Percentiles rank a stretch among this genome's conserved stretches.
These are phyloP conservation scores for Biancaea sappan DNA, from an alignment of 306 rosid species.

Conservation along the genomic window DNA sequence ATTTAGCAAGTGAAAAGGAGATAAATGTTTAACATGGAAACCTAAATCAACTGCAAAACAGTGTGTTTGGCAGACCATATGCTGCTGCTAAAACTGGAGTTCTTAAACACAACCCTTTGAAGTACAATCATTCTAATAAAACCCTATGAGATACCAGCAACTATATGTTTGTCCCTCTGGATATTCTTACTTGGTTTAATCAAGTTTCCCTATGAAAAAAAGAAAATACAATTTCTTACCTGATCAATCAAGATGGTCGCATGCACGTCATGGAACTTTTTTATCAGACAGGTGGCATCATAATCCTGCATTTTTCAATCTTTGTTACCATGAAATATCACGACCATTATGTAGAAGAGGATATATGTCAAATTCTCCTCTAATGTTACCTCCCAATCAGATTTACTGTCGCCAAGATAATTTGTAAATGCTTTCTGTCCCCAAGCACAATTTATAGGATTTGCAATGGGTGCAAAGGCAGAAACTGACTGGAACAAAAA, in stretches of 20 bases:
- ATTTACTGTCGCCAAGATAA: slow-evolving; percentile 77
- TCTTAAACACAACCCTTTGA: neutral
- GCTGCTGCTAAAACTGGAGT: neutral
- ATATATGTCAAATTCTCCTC: slow-evolving; percentile 10
- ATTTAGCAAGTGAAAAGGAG: neutral
- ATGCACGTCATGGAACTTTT: slow-evolving; percentile 54
- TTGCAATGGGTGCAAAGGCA: slow-evolving; percentile 81
- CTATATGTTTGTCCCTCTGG: neutral
- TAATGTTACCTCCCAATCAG: slow-evolving; percentile 85
- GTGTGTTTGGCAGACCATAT: neutral
- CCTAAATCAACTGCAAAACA: neutral
- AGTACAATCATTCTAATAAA: neutral
- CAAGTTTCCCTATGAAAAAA: neutral
- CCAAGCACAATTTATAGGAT: slow-evolving; percentile 87
- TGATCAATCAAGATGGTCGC: slow-evolving; percentile 89
- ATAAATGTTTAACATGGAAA: slow-evolving; percentile 9
- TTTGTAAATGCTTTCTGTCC: slow-evolving; percentile 93
- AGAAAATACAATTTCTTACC: slow-evolving; percentile 45
- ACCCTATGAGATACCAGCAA: neutral
- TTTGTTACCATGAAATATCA: slow-evolving; percentile 20
- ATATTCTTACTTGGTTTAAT: neutral
- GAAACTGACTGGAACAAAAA: slow-evolving; percentile 74
- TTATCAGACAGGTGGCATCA: slow-evolving; percentile 73
- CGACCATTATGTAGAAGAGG: neutral
- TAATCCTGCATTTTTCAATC: slow-evolving; percentile 69